Percentiles rank a stretch among this genome's conserved stretches.
These are phyloP conservation scores for Globisporangium takayamanum DNA, from an alignment of 352 stramenopile species.

Conservation along the genomic window DNA sequence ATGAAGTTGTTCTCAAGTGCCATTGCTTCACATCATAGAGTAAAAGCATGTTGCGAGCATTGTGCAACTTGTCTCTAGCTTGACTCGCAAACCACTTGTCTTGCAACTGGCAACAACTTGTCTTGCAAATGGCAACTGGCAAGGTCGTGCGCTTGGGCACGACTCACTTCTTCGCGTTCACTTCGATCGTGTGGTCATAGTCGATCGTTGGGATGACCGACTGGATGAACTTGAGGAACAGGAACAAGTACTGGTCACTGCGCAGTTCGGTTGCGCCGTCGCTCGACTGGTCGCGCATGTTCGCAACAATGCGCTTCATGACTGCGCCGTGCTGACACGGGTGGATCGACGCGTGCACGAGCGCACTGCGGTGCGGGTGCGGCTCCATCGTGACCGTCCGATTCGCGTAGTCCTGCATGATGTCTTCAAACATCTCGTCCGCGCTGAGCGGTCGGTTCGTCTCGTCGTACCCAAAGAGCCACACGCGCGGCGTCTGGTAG, in stretches of 20 bases:
- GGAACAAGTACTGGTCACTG: conserved; percentile 98
- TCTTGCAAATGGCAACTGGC: background rate
- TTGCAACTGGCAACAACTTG: too few relatives aligned
- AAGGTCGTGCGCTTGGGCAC: background rate
- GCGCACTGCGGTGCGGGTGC: conserved; percentile 89
- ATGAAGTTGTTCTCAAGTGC: too few relatives aligned
- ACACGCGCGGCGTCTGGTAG: conserved; percentile 98
- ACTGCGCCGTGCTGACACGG: conserved; percentile 97
- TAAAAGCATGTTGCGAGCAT: too few relatives aligned
- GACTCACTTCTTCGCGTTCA: conserved; percentile 64
- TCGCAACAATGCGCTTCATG: conserved; percentile 97
- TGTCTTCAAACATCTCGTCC: conserved; percentile 97
- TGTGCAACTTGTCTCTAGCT: too few relatives aligned
- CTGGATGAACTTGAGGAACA: conserved; percentile 99
- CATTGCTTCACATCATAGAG: too few relatives aligned
- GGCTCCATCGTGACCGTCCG: conserved; percentile 98
- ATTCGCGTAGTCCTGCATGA: conserved; percentile 99
- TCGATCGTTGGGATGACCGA: conserved; percentile 98
- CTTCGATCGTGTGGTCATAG: conserved; percentile 99
- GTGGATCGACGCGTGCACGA: conserved; percentile 95
- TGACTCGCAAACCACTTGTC: too few relatives aligned
- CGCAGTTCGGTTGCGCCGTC: conserved; percentile 53
- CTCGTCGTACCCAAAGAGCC: conserved; percentile 96
- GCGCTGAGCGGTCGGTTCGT: conserved; percentile 80
- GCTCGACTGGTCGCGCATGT: conserved; percentile 70